Base-by-base conservation (phyloP, 2,329 filamentous ascomycete species). In the Aspergillus tamarii region DNA sequence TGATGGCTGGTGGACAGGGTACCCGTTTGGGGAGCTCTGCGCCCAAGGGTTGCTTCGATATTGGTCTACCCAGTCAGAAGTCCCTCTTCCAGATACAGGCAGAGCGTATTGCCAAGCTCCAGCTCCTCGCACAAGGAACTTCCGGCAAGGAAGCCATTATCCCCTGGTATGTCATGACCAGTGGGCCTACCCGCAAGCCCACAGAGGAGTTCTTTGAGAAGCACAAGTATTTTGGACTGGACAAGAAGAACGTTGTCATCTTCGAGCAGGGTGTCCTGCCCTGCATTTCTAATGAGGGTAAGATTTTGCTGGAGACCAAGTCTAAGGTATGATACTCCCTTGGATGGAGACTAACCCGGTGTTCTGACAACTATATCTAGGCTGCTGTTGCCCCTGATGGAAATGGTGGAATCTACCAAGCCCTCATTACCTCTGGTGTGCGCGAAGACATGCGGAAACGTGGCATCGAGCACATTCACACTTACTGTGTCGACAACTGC, bases 151-250 rank as follows among this genome's bases (percentile, higher is more conserved):
- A 83, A 60, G 88, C 88, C 50, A 84, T 90, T 36, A 89, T 98
- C 48, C 95, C 95, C 14, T 99, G 95, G 95, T 99, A 99, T 82
- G 93, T 99, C 80, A 99, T 99, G 95, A 99, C 95, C 73, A 97
- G 93, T 74, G 95, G 95, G 5, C 95, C 95, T 53, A 99, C 95
- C 9, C 88, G 94, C 70, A 88, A 88, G 66, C 92, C 94, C 46
- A 99, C 95, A n/a, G 91, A 97, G 84, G 84, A 91, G 66, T 99
- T 95, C 84, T 98, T 99, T 80, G 83, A 91, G 77, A 85, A 96
- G 80, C 86, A 98, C 84, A 87, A 88, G 63, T 98, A 93, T 84
- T 99, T 99, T 78, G 95, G 95, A 7, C 82, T 99, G 64, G 85
- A 90, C 70, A 87, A 91, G 80, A 88, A 91, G 77, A 95, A 99